Percentiles rank a stretch among this genome's conserved stretches.
Evolutionary conservation across 2,329 filamentous ascomycete genomes (phyloP).

Genomic region (Leptographium procerum): DNA sequence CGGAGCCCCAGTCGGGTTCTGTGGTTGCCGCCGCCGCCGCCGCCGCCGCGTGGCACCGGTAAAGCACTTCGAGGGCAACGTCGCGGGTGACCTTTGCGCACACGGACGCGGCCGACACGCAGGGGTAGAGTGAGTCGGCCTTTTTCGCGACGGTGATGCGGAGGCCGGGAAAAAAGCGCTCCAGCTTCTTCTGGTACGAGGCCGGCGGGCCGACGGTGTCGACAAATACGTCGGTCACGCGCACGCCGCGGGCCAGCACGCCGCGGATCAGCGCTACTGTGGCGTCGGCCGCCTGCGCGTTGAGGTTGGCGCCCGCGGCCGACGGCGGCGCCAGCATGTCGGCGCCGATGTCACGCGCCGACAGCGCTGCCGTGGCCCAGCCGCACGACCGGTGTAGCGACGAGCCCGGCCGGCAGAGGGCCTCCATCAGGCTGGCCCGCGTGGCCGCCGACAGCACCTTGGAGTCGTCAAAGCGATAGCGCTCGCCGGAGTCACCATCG

Average conservation of each 20-base stretch:
- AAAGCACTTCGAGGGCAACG: slow-evolving; percentile 72
- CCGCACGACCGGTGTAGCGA: slow-evolving; percentile 50
- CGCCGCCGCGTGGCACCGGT: slow-evolving; percentile 30
- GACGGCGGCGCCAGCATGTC: slow-evolving; percentile 59
- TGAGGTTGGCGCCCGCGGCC: slow-evolving; percentile 67
- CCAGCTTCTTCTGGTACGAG: slow-evolving; percentile 73
- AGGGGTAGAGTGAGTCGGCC: slow-evolving; percentile 84
- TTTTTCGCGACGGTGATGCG: slow-evolving; percentile 76
- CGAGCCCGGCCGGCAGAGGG: slow-evolving; percentile 52
- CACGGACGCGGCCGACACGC: slow-evolving; percentile 85
- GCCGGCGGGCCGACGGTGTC: slow-evolving; percentile 83
- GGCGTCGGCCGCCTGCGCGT: slow-evolving; percentile 89
- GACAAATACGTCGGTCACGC: slow-evolving; percentile 82
- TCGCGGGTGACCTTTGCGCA: slow-evolving; percentile 95
- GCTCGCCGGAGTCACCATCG: slow-evolving; percentile 27
- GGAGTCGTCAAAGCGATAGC: slow-evolving; percentile 84
- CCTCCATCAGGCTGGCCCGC: slow-evolving; percentile 57
- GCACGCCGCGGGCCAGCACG: slow-evolving; percentile 66
- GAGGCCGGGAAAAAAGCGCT: slow-evolving; percentile 69
- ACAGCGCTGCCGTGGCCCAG: slow-evolving; percentile 74
- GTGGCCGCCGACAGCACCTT: slow-evolving; percentile 79
- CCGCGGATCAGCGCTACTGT: slow-evolving; percentile 72
- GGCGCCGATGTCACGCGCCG: slow-evolving; percentile 70
- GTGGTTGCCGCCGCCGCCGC: background rate
- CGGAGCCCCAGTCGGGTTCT: slow-evolving; percentile 63